phyloP scores from a whole-genome alignment of 2,329 filamentous ascomycete genomes.

The Aspergillus nomiae region DNA sequence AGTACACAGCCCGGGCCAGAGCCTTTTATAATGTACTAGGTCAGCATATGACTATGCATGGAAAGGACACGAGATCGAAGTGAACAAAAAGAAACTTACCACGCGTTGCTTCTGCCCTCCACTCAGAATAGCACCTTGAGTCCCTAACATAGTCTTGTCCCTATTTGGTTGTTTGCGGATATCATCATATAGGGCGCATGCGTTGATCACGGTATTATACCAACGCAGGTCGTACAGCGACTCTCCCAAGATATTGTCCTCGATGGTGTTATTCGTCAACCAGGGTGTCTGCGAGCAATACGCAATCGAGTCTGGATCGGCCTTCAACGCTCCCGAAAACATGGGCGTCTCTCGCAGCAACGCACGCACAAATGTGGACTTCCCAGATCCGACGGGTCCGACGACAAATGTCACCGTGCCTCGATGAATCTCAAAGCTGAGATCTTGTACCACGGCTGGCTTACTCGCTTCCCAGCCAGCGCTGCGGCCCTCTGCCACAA shows the following conservation, averaged over 20 bases:
- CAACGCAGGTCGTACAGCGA: slow-evolving; percentile 20
- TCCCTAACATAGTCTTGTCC: slow-evolving; percentile 26
- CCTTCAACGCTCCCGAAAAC: slow-evolving; percentile 7
- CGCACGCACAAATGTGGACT: slow-evolving; percentile 15
- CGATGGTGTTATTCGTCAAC: slow-evolving; percentile 17
- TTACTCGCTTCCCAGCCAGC: slow-evolving; percentile 3
- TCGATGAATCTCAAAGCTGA: slow-evolving; percentile 18
- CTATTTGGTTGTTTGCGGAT: slow-evolving; percentile 20
- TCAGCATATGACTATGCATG: neutral
- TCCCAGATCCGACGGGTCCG: slow-evolving; percentile 29
- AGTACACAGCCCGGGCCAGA: slow-evolving; percentile 37
- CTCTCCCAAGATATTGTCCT: slow-evolving; percentile 26
- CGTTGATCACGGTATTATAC: slow-evolving; percentile 29
- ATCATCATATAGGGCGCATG: slow-evolving; percentile 28
- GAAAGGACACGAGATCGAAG: neutral
- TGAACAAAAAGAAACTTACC: neutral
- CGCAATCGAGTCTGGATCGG: neutral
- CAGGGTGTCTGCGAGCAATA: slow-evolving; percentile 21
- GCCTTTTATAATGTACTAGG: slow-evolving; percentile 1
- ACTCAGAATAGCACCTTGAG: slow-evolving; percentile 25
- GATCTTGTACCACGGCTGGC: slow-evolving; percentile 25
- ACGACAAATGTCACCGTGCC: slow-evolving; percentile 25
- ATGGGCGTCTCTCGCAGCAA: slow-evolving; percentile 21
- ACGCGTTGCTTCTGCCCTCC: slow-evolving; percentile 32
- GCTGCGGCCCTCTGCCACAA: neutral